Evolutionary conservation across 352 stramenopile genomes (phyloP).

Genomic region (Phytopythium litorale): DNA sequence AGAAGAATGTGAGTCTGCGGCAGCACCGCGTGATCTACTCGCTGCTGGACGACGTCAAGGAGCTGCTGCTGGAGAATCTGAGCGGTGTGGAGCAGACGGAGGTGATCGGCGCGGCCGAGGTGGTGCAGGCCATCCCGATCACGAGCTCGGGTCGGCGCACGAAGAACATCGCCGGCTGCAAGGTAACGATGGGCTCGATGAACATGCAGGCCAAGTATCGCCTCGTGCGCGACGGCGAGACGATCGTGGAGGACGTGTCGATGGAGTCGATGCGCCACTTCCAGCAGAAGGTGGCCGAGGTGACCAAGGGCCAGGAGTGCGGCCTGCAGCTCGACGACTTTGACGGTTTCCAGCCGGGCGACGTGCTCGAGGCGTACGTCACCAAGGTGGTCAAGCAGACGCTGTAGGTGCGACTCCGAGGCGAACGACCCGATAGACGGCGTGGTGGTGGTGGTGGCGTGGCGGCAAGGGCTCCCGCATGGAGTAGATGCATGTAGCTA

Average conservation of each 20-base stretch:
- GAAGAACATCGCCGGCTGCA: slow-evolving; percentile 95
- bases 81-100: slow-evolving; percentile 56
- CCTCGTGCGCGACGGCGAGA: slow-evolving; percentile 90
- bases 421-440: too few relatives aligned
- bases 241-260: slow-evolving; percentile 78
- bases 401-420: slow-evolving; percentile 21
- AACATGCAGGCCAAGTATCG: slow-evolving; percentile 84
- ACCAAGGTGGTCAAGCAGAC: slow-evolving; percentile 67
- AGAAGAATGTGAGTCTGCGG: slow-evolving; percentile 70
- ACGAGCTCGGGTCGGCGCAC: slow-evolving; percentile 76
- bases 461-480: too few relatives aligned
- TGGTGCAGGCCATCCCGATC: slow-evolving; percentile 86
- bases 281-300: slow-evolving; percentile 90
- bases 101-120: slow-evolving; percentile 67
- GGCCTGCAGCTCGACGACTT: slow-evolving; percentile 94
- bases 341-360: slow-evolving; percentile 91
- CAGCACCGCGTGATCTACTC: slow-evolving; percentile 86
- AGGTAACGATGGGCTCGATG: slow-evolving; percentile 93
- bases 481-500: too few relatives aligned
- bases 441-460: too few relatives aligned
- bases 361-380: slow-evolving; percentile 93
- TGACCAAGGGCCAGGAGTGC: slow-evolving; percentile 96
- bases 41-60: slow-evolving; percentile 86
- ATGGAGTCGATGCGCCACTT: slow-evolving; percentile 89
- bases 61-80: slow-evolving; percentile 68